A percentile compares a stretch with the other conserved stretches of the same genome.
Evolutionary conservation across 495 filamentous ascomycete species (phyloP).

Genomic region (Xylona heveae): DNA sequence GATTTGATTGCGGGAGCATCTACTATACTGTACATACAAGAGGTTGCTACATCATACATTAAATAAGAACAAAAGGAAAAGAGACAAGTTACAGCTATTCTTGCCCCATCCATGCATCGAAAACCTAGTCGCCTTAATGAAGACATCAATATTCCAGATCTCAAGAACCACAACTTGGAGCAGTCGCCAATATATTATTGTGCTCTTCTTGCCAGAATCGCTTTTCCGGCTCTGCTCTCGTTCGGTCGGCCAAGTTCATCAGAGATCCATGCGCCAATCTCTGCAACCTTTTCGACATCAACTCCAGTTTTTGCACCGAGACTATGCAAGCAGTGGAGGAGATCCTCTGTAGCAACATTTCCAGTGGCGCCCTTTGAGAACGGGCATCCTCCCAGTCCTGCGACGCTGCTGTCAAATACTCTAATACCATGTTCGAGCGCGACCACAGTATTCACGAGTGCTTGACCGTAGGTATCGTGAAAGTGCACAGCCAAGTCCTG

Average conservation of each 20-base stretch:
- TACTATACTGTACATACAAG: no score
- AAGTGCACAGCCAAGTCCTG: constrained; percentile 84
- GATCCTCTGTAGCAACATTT: constrained; percentile 85
- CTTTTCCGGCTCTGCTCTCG: constrained; percentile 59
- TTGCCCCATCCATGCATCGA: no score
- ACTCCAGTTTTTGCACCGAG: constrained; percentile 77
- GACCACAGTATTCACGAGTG: constrained; percentile 73
- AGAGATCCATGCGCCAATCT: constrained; percentile 81
- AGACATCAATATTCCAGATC: no score
- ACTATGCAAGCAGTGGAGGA: constrained; percentile 75
- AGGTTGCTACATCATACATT: no score
- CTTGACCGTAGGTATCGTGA: constrained; percentile 93
- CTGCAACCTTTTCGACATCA: constrained; percentile 58
- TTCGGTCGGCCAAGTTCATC: constrained; percentile 54
- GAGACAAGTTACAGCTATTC: no score
- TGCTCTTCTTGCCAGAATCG: constrained; percentile 52
- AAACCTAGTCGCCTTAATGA: no score
- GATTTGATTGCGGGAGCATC: no score
- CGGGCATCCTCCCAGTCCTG: constrained; percentile 82
- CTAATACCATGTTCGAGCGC: constrained; percentile 74
- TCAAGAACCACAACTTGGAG: no score
- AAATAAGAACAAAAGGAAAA: no score
- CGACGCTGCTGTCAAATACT: constrained; percentile 77
- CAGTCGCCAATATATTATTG: no score
- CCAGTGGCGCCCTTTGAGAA: constrained; percentile 87